Conservation (phyloP, 768 basidiomycete genomes). For the Tricholoma sp. region DNA sequence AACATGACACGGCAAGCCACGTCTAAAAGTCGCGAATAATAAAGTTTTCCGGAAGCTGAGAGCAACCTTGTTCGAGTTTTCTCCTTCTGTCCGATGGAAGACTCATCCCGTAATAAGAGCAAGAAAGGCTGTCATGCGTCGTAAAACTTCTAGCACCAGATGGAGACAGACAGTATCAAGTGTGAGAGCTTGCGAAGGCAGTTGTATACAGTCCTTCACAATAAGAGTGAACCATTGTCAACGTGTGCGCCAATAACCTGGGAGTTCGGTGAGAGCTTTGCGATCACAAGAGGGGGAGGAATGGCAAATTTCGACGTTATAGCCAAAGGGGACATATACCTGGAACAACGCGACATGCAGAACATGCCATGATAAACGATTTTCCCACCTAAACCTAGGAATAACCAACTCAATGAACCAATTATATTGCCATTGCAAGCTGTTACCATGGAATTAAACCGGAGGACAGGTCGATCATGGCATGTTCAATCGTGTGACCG, state of each 20-base stretch:
- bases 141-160: neutral
- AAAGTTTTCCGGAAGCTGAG: neutral
- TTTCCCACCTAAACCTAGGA: too few species aligned
- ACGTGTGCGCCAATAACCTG: neutral
- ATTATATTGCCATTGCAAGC: too few species aligned
- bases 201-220: conserved; percentile 10
- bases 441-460: neutral
- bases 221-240: conserved; percentile 3
- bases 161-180: neutral
- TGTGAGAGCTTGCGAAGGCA: neutral
- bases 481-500: conserved; percentile 55
- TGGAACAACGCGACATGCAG: neutral
- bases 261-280: neutral
- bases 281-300: neutral
- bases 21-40: neutral
- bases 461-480: conserved; percentile 21
- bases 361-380: too few species aligned
- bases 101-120: neutral
- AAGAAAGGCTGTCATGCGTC: neutral
- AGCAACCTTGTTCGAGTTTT: neutral
- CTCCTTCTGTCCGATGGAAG: neutral
- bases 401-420: too few species aligned
- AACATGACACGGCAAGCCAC: neutral
- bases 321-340: neutral
- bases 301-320: neutral